Conservation (phyloP, 805 yeast species). For the Millerago galiae region DNA sequence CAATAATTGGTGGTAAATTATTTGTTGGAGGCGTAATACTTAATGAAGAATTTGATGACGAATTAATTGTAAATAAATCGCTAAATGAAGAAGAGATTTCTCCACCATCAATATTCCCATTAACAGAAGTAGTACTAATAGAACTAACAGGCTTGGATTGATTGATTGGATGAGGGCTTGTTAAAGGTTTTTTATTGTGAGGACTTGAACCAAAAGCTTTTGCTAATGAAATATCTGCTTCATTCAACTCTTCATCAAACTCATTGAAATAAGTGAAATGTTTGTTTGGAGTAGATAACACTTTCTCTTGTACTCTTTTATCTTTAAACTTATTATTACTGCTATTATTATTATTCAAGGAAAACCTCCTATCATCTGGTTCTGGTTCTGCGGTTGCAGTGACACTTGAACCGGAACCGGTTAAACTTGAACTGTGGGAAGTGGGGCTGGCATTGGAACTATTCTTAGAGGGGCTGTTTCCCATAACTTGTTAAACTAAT, state of each 20-base stretch:
- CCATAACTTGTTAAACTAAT: conserved; percentile 33
- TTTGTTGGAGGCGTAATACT: conserved; percentile 19
- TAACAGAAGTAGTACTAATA: conserved; percentile 3
- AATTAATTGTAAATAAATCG: conserved; percentile 21
- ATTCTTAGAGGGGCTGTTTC: conserved; percentile 57
- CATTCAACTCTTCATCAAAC: conserved; percentile 7
- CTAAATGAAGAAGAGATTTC: conserved; percentile 22
- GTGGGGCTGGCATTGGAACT: conserved; percentile 28
- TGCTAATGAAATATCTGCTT: conserved; percentile 26
- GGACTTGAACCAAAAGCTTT: conserved; percentile 22
- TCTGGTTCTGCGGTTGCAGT: conserved; percentile 33
- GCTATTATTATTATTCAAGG: conserved; percentile 23
- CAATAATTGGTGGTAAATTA: conserved; percentile 20
- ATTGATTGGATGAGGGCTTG: neutral
- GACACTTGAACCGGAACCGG: conserved; percentile 20
- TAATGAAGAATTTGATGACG: conserved; percentile 18
- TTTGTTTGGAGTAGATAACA: conserved; percentile 11
- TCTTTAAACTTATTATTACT: conserved; percentile 14
- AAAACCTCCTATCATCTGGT: conserved; percentile 43
- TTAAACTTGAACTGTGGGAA: conserved; percentile 26
- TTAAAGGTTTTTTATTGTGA: neutral
- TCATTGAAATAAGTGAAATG: conserved; percentile 15
- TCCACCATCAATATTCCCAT: conserved; percentile 12
- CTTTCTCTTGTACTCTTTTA: conserved; percentile 17
- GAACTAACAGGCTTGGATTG: conserved; percentile 4